These are phyloP conservation scores for Fusarium sulawesiense DNA, from an alignment of 2,329 filamentous ascomycete species.

Conservation along the genomic window DNA sequence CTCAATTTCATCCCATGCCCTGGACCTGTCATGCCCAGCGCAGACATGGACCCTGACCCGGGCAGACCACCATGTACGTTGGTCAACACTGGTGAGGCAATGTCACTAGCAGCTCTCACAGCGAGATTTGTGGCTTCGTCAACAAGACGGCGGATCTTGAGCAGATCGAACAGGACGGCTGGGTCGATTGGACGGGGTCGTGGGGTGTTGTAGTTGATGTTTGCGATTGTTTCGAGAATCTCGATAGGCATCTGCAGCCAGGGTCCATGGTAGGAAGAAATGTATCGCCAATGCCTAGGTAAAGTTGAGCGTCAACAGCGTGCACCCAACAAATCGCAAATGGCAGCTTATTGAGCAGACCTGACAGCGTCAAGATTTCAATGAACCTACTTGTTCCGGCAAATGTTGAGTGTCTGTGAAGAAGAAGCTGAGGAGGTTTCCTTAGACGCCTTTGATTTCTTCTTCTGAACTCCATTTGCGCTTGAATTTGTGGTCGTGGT, in stretches of 20 bases:
- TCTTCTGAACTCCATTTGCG: constrained; percentile 24
- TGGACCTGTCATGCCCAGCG: constrained; percentile 55
- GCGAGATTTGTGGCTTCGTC: constrained; percentile 84
- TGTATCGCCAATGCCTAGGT: constrained; percentile 83
- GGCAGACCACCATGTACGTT: constrained; percentile 60
- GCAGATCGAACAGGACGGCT: constrained; percentile 83
- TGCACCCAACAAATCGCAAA: not conserved
- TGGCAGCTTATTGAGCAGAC: constrained; percentile 1
- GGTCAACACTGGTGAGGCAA: constrained; percentile 72
- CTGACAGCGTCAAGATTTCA: constrained; percentile 1
- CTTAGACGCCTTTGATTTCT: constrained; percentile 23
- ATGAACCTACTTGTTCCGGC: constrained; percentile 73
- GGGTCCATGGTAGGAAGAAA: constrained; percentile 84
- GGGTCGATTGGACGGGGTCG: constrained; percentile 82
- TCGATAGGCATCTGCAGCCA: constrained; percentile 85
- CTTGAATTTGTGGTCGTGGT: constrained; percentile 8
- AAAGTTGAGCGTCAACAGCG: constrained; percentile 26
- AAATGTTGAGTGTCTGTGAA: constrained; percentile 49
- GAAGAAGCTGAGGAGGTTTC: constrained; percentile 9
- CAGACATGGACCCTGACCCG: constrained; percentile 32
- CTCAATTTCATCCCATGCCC: constrained; percentile 75
- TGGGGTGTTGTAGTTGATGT: constrained; percentile 82
- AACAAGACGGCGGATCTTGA: constrained; percentile 83
- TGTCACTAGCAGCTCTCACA: constrained; percentile 80
- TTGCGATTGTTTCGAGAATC: constrained; percentile 80